These are phyloP conservation scores for Hypoxylon cercidicola DNA, from an alignment of 495 filamentous ascomycete genomes.

Conservation along the genomic window DNA sequence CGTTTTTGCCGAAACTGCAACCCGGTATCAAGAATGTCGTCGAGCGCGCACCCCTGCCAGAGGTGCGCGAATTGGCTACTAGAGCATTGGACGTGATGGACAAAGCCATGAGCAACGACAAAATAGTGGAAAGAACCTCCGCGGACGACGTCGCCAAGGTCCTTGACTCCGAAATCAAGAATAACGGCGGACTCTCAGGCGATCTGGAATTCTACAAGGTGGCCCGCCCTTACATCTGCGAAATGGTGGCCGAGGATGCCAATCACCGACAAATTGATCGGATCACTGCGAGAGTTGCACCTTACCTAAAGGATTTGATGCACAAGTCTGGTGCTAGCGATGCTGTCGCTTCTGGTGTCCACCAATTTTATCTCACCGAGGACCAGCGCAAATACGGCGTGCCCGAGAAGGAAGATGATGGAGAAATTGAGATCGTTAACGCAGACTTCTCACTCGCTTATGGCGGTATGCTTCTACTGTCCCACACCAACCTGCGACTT, in stretches of 20 bases:
- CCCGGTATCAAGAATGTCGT: constrained; percentile 92
- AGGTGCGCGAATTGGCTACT: constrained; percentile 90
- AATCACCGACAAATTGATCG: constrained; percentile 83
- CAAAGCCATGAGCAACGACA: constrained; percentile 87
- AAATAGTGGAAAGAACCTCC: constrained; percentile 73
- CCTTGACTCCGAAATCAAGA: constrained; percentile 78
- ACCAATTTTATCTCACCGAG: constrained; percentile 79
- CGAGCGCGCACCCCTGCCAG: constrained; percentile 89
- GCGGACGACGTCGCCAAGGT: constrained; percentile 79
- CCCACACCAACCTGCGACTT: constrained; percentile 93
- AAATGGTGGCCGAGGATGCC: constrained; percentile 90
- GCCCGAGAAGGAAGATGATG: constrained; percentile 85
- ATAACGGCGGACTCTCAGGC: constrained; percentile 67
- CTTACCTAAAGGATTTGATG: constrained; percentile 80
- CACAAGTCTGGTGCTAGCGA: constrained; percentile 63
- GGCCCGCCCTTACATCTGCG: constrained; percentile 76
- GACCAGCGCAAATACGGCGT: constrained; percentile 88
- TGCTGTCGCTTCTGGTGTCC: constrained; percentile 70
- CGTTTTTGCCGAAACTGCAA: constrained; percentile 94
- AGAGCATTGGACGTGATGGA: constrained; percentile 87
- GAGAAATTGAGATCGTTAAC: constrained; percentile 91
- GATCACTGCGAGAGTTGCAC: constrained; percentile 70
- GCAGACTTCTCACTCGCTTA: constrained; percentile 98
- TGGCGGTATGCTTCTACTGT: constrained; percentile 96
- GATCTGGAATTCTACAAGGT: constrained; percentile 74